Percentiles rank a stretch among this genome's conserved stretches.
phyloP scores from a whole-genome alignment of 345 rosid species.

The Tarenaya hassleriana region DNA sequence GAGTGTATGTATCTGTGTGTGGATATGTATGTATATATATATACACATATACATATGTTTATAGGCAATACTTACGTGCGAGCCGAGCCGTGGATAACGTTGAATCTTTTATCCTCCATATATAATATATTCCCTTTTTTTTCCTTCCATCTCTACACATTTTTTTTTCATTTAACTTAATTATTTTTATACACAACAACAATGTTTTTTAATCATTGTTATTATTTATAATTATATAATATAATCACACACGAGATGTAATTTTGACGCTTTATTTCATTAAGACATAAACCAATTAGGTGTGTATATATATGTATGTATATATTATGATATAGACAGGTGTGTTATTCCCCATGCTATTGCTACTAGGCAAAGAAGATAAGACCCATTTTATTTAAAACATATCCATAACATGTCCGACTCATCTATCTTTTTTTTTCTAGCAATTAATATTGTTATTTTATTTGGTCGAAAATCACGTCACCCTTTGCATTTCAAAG shows the following conservation, averaged over 20 bases:
- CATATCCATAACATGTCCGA: conserved; percentile 30
- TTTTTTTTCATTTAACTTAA: background rate
- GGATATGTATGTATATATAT: conserved; percentile 13
- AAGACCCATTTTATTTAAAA: conserved; percentile 25
- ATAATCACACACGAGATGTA: too few species aligned
- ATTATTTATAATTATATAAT: conserved; percentile 18
- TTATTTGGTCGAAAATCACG: conserved; percentile 15
- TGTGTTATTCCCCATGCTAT: conserved; percentile 21
- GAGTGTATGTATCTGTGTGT: too few species aligned
- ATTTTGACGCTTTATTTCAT: too few species aligned
- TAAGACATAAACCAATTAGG: too few species aligned
- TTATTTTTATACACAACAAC: too few species aligned
- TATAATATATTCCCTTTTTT: too few species aligned
- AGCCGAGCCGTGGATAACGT: conserved; percentile 39
- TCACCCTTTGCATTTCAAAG: conserved; percentile 17
- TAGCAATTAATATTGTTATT: background rate
- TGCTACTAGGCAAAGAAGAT: conserved; percentile 22
- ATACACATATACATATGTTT: too few species aligned
- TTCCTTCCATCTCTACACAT: conserved; percentile 19
- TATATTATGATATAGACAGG: too few species aligned
- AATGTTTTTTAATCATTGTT: conserved; percentile 4
- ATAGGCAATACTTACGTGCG: conserved; percentile 28
- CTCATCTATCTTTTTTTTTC: conserved; percentile 19
- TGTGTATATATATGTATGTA: too few species aligned
- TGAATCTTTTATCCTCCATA: conserved; percentile 24